These are phyloP conservation scores for Metahyphopichia silvanorum DNA, from an alignment of 805 yeast species.

Conservation along the genomic window DNA sequence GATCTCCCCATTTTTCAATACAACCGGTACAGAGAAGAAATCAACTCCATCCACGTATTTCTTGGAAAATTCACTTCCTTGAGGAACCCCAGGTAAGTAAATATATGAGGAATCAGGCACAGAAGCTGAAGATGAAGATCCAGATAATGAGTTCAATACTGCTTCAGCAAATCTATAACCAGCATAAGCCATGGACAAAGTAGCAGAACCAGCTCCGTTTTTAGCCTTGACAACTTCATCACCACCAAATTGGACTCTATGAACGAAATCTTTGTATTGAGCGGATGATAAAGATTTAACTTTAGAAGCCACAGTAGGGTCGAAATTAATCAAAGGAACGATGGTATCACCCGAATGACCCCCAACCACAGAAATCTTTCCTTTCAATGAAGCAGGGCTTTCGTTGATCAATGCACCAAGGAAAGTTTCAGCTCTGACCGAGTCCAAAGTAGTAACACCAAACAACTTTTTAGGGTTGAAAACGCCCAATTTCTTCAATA, in stretches of 20 bases:
- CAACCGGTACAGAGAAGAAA: constrained; percentile 49
- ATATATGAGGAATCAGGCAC: constrained; percentile 49
- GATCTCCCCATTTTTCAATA: constrained; percentile 35
- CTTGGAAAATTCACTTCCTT: constrained; percentile 42
- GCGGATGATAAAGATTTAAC: constrained; percentile 8
- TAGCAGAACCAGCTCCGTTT: constrained; percentile 93
- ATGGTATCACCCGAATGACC: constrained; percentile 49
- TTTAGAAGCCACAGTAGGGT: constrained; percentile 11
- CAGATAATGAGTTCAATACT: constrained; percentile 31
- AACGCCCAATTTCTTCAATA: constrained; percentile 43
- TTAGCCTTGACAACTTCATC: constrained; percentile 96
- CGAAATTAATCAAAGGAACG: constrained; percentile 32
- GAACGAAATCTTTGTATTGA: constrained; percentile 26
- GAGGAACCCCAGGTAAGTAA: constrained; percentile 51
- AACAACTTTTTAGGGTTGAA: constrained; percentile 44
- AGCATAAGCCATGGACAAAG: constrained; percentile 94
- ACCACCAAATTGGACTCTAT: constrained; percentile 66
- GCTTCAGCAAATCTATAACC: constrained; percentile 76
- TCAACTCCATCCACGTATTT: constrained; percentile 35
- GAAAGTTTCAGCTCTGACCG: constrained; percentile 46
- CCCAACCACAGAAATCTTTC: constrained; percentile 41
- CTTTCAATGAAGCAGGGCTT: constrained; percentile 30
- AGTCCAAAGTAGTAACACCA: constrained; percentile 46
- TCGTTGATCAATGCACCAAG: constrained; percentile 34
- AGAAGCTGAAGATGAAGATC: constrained; percentile 9